Evolutionary conservation across 2,329 filamentous ascomycete genomes (phyloP), one percentile per base, ranked within the genome.

Genomic region (Aureobasidium sp.): DNA sequence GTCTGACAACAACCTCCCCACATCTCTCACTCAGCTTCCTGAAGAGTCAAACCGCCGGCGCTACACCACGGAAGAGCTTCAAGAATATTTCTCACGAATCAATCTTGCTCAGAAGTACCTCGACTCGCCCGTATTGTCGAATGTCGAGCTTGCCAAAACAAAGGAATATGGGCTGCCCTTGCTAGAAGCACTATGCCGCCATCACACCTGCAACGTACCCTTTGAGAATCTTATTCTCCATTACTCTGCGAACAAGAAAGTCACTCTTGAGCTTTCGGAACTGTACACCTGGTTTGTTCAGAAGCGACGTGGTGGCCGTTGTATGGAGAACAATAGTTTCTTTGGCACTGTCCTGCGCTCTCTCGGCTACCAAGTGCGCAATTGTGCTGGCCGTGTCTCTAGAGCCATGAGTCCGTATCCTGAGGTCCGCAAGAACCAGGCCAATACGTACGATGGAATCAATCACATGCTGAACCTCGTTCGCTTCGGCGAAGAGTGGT

Each of bases 211-310:
- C 20, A 68, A 73, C 15, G 74, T 85, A 9, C 81, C 82, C 0
- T 86, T 83, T 71, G 82, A 84, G 14, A 85, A 84, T 64, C 71
- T 85, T 20, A 75, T 72, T 1, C 70, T 85, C 58, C 84, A 86
- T 67, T 82, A 82, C 67, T 79, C 79, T 2, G 71, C 73, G n/a
- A 73, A 77, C 48, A 78, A 77, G 56, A 70, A 70, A 25, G 76
- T 84, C 44, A 78, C 78, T 1, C 71, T 84, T 31, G 76, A 84
- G 58, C 74, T 79, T 0, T 70, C 80, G 14, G 70, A 71, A 1
- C 69, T 85, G 8, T 85, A 79, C 68, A 72, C 78, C 31, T 85
- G 85, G 69, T 75, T 86, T 36, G 76, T 71, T 37, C 22, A 36
- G 1, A 59, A 66, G 47, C 75, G 76, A 2, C 71, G 81, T 51